phyloP scores from a whole-genome alignment of 1,284 basidiomycete species.

The Ganoderma resinaceum region DNA sequence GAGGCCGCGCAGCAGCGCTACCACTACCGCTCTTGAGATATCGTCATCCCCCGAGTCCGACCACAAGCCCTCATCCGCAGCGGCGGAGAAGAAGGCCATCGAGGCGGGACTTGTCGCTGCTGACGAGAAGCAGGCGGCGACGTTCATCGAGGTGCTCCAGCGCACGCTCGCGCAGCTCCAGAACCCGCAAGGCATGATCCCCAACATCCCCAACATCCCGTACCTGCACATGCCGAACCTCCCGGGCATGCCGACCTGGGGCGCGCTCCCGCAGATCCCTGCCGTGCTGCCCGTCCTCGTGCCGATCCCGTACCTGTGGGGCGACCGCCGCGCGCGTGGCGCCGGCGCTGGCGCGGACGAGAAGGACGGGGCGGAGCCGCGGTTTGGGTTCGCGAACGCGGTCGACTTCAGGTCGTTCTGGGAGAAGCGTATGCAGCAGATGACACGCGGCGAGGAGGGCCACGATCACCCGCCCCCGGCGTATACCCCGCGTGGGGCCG shows the following conservation, averaged over 20 bases:
- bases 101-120: slow-evolving; percentile 31
- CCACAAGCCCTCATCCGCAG: slow-evolving; percentile 4
- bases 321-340: slow-evolving; percentile 43
- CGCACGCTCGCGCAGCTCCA: slow-evolving; percentile 76
- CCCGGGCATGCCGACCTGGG: slow-evolving; percentile 68
- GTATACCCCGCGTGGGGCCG: slow-evolving; percentile 62
- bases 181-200: slow-evolving; percentile 60
- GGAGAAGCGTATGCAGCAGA: slow-evolving; percentile 77
- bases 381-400: slow-evolving; percentile 51
- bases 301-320: slow-evolving; percentile 72
- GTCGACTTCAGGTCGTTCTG: slow-evolving; percentile 70
- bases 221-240: slow-evolving; percentile 49
- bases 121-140: slow-evolving; percentile 73
- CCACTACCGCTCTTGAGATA: neutral
- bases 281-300: slow-evolving; percentile 83
- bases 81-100: slow-evolving; percentile 35
- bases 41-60: slow-evolving; percentile 3
- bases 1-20: slow-evolving; percentile 22
- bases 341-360: slow-evolving; percentile 45
- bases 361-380: slow-evolving; percentile 45
- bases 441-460: slow-evolving; percentile 51
- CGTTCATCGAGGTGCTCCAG: slow-evolving; percentile 72
- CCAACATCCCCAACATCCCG: slow-evolving; percentile 64
- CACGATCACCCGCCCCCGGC: slow-evolving; percentile 67
- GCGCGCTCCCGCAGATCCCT: slow-evolving; percentile 71